These are phyloP conservation scores for Mortierella sp. DNA, from an alignment of 371 early-diverging fungal species.

Conservation along the genomic window DNA sequence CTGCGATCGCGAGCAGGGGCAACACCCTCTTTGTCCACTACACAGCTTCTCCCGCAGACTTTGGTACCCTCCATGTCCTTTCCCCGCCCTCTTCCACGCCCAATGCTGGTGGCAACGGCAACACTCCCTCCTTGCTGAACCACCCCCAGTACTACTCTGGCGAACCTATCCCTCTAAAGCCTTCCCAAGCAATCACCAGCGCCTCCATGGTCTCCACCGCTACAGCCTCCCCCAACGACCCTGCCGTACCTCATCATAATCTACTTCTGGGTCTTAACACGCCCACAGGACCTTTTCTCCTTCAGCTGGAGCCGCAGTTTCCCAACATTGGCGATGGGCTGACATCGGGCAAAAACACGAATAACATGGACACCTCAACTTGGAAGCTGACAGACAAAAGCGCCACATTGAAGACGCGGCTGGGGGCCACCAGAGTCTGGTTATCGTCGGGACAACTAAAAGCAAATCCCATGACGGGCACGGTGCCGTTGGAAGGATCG, in stretches of 20 bases:
- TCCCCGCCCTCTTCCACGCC: slow-evolving; percentile 4
- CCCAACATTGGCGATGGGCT: slow-evolving; percentile 8
- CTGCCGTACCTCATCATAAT: slow-evolving; percentile 1
- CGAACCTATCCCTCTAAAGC: neutral
- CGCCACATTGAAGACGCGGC: neutral
- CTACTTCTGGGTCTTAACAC: slow-evolving; percentile 22
- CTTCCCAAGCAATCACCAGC: neutral
- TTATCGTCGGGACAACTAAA: slow-evolving; percentile 5
- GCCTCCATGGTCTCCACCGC: slow-evolving; percentile 9
- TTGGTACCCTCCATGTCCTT: slow-evolving; percentile 22
- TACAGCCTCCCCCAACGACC: neutral
- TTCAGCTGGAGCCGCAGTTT: slow-evolving; percentile 9
- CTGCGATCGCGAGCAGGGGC: slow-evolving; percentile 20
- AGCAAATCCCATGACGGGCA: neutral
- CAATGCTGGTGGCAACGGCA: neutral
- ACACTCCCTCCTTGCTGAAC: neutral
- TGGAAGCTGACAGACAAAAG: slow-evolving; percentile 21
- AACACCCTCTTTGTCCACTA: slow-evolving; percentile 28
- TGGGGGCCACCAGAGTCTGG: neutral
- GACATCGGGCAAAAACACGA: no score
- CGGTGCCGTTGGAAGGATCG: slow-evolving; percentile 8
- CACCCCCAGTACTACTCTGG: slow-evolving; percentile 9
- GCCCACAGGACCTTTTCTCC: slow-evolving; percentile 1
- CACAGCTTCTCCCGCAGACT: neutral
- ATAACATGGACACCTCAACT: neutral